phyloP scores from a whole-genome alignment of 2,329 filamentous ascomycete species.

The Byssothecium circinans region DNA sequence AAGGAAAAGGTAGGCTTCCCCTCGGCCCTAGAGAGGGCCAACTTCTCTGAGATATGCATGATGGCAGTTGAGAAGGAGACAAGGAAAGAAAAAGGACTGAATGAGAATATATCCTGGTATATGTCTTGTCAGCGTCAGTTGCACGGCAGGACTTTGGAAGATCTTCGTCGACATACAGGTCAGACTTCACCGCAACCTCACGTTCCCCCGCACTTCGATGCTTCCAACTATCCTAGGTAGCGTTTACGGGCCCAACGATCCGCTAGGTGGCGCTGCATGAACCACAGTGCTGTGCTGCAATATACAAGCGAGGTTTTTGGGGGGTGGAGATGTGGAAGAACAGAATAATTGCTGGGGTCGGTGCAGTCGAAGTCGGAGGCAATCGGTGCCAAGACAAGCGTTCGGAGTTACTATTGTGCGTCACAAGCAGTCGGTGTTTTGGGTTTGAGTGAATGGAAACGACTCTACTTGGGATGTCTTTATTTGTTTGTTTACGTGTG shows the following conservation, averaged over 20 bases:
- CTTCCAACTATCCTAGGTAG: slow-evolving; percentile 44
- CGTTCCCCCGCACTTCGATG: slow-evolving; percentile 1
- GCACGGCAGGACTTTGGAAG: background rate
- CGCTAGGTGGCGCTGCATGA: slow-evolving; percentile 58
- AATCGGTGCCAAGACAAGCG: slow-evolving; percentile 9
- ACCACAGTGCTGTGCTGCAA: slow-evolving; percentile 28
- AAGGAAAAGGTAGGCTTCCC: slow-evolving; percentile 92
- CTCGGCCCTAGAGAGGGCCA: slow-evolving; percentile 76
- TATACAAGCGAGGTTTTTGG: slow-evolving; percentile 3
- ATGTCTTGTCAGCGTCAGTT: background rate
- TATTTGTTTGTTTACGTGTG: no score
- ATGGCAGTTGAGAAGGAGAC: slow-evolving; percentile 40
- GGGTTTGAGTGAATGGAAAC: no score
- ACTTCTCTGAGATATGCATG: slow-evolving; percentile 96
- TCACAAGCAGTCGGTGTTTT: no score
- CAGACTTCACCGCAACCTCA: slow-evolving; percentile 11
- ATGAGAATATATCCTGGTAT: background rate
- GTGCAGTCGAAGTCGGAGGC: slow-evolving; percentile 12
- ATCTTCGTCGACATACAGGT: background rate
- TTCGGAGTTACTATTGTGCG: background rate
- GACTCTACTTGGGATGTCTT: no score
- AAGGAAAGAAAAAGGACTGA: slow-evolving; percentile 5
- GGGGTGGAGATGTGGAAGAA: slow-evolving; percentile 12
- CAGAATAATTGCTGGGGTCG: slow-evolving; percentile 24
- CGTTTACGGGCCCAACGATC: slow-evolving; percentile 53